Evolutionary conservation across 768 basidiomycete genomes (phyloP), one percentile per base, ranked within the genome.

Genomic region (Amanita brunnescens): DNA sequence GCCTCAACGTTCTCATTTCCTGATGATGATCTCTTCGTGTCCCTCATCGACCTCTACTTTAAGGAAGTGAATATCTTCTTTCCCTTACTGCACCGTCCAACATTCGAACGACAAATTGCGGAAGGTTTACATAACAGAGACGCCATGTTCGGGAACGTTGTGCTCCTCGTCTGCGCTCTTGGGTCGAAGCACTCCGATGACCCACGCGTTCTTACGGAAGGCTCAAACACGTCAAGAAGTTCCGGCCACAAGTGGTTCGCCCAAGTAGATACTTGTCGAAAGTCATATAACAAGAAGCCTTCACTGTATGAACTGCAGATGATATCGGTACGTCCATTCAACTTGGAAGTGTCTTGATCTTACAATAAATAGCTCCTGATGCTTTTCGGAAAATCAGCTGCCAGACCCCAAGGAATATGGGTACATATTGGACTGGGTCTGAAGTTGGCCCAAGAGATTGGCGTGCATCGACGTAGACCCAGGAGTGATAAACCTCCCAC

Each of bases 291-390:
- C 16, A 69, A 75, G 0, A 73, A 79, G 5, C 78, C 87, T 1
- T 68, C 79, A 10, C 61, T 93, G 57, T 76, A 80, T 62, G 88
- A 91, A 55, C 65, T 93, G 38, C 91, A 94, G 63, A 74, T 75
- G 41, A 75, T 66, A 75, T 79, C 73, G 57, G 83, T 83, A 62
- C 55, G 79, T 66, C 23, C 67, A n/a, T 72, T 45, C 16, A 20
- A n/a, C 52, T 35, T 46, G 35, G 38, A 18, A 8, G 18, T 26
- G 23, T 40, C 35, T 8, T 43, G 33, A 16, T 4, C 47, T 48
- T 51, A 34, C n/a, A 13, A 23, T 24, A 13, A 35, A 8, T 57
- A 83, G 81, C 61, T 83, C 34, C 67, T 70, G 39, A 69, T 76
- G 0, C 29, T 73, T 37, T 83, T 72, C 65, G 62, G 74, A 21